Evolutionary conservation across 768 basidiomycete genomes (phyloP).

Genomic region (Xanthoconium stramineum): DNA sequence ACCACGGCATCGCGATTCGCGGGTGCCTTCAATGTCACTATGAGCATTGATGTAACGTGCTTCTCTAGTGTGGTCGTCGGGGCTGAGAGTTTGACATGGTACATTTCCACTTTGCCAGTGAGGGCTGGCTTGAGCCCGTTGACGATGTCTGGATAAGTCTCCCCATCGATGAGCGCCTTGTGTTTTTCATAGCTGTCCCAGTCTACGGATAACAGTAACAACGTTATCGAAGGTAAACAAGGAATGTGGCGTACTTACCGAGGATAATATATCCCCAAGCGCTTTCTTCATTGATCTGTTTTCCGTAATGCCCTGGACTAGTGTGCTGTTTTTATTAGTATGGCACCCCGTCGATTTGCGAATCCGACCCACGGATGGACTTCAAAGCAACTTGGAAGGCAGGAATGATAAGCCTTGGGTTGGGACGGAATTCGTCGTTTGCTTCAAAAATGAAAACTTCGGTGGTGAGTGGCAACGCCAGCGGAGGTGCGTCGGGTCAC

Average conservation of each 20-base stretch:
- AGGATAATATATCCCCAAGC: too few species aligned
- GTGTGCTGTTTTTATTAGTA: too few species aligned
- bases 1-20: slow-evolving; percentile 20
- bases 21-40: slow-evolving; percentile 20
- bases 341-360: too few species aligned
- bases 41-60: slow-evolving; percentile 23
- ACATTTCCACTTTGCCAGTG: slow-evolving; percentile 7
- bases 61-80: slow-evolving; percentile 12
- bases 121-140: slow-evolving; percentile 4
- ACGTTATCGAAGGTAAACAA: background rate
- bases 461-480: slow-evolving; percentile 20
- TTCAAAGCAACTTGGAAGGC: too few species aligned
- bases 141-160: slow-evolving; percentile 2
- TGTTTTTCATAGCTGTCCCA: slow-evolving; percentile 28
- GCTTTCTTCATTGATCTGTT: too few species aligned
- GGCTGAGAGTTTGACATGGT: slow-evolving; percentile 21
- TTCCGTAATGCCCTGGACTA: too few species aligned
- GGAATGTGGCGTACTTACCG: too few species aligned
- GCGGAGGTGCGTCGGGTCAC: too few species aligned
- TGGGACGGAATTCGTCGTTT: background rate
- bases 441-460: slow-evolving; percentile 22
- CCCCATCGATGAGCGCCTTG: slow-evolving; percentile 5
- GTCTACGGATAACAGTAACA: slow-evolving; percentile 10
- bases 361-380: too few species aligned
- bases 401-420: too few species aligned